A percentile compares a stretch with the other conserved stretches of the same genome.
Evolutionary conservation across 345 rosid genomes (phyloP).

Genomic region (Bruguiera parviflora): DNA sequence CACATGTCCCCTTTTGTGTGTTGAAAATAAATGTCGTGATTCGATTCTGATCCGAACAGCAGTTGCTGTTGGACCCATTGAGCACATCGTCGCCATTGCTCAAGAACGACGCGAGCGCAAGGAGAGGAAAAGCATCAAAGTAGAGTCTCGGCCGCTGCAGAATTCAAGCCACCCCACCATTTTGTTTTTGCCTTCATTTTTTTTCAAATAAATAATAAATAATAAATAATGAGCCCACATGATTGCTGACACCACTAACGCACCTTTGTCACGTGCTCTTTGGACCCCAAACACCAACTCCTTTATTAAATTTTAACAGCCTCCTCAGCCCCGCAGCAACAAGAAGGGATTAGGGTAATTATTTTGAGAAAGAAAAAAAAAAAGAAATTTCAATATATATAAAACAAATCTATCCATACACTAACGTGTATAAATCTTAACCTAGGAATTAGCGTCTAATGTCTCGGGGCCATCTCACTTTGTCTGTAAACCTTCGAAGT

Average conservation of each 20-base stretch:
- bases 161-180: constrained; percentile 15
- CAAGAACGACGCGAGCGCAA: constrained; percentile 24
- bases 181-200: background rate
- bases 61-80: no score
- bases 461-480: constrained; percentile 12
- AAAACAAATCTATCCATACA: constrained; percentile 29
- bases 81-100: no score
- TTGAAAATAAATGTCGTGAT: no score
- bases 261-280: constrained; percentile 53
- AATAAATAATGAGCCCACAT: constrained; percentile 37
- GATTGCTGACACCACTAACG: constrained; percentile 51
- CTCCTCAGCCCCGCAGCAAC: background rate
- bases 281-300: constrained; percentile 25
- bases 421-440: constrained; percentile 4
- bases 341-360: background rate
- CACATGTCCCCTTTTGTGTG: no score
- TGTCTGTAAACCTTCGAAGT: background rate
- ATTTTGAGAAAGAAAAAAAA: no score
- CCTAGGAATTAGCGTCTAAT: constrained; percentile 32
- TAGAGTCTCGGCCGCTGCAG: constrained; percentile 43
- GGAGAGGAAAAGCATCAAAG: constrained; percentile 27
- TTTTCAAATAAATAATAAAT: background rate
- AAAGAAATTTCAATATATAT: background rate
- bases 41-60: no score
- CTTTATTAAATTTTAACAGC: background rate